Percentiles rank a stretch among this genome's conserved stretches.
Conservation (phyloP, 2,329 filamentous ascomycete species). For the Penicillium sp. region DNA sequence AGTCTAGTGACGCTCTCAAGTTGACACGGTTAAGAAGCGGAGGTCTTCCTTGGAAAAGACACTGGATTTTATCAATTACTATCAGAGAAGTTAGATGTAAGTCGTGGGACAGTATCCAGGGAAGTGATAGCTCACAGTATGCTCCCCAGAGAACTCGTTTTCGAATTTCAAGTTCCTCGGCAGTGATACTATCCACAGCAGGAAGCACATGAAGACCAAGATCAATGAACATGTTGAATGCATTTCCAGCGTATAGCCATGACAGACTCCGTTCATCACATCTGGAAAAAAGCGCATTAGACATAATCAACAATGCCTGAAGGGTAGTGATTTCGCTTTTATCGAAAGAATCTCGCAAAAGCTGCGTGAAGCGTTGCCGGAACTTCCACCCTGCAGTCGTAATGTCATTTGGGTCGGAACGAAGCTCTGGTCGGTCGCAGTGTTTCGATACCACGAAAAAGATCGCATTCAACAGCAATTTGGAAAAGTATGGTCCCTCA, state of each 20-base stretch:
- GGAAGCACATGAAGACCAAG: slow-evolving; percentile 48
- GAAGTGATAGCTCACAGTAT: slow-evolving; percentile 27
- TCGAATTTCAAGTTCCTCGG: slow-evolving; percentile 48
- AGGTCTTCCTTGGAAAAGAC: slow-evolving; percentile 54
- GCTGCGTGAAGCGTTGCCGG: slow-evolving; percentile 46
- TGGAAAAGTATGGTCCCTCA: slow-evolving; percentile 52
- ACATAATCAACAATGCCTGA: slow-evolving; percentile 53
- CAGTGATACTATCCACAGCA: slow-evolving; percentile 39
- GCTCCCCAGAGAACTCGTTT: slow-evolving; percentile 49
- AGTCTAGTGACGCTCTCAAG: slow-evolving; percentile 45
- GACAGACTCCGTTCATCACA: slow-evolving; percentile 52
- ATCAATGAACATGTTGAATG: slow-evolving; percentile 54
- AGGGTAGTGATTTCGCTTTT: slow-evolving; percentile 54
- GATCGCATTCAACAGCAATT: slow-evolving; percentile 53
- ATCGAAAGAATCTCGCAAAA: slow-evolving; percentile 49
- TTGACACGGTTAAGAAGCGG: slow-evolving; percentile 46
- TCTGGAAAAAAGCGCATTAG: slow-evolving; percentile 50
- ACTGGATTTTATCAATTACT: slow-evolving; percentile 53
- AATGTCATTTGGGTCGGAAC: slow-evolving; percentile 46
- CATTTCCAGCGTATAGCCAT: slow-evolving; percentile 54
- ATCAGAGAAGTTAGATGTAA: background rate
- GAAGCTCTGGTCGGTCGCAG: slow-evolving; percentile 46
- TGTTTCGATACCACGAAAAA: slow-evolving; percentile 50
- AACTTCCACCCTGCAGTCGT: slow-evolving; percentile 52
- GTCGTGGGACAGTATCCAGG: background rate